Conservation (phyloP, 331 rosid species). For the Rosa hybrid region DNA sequence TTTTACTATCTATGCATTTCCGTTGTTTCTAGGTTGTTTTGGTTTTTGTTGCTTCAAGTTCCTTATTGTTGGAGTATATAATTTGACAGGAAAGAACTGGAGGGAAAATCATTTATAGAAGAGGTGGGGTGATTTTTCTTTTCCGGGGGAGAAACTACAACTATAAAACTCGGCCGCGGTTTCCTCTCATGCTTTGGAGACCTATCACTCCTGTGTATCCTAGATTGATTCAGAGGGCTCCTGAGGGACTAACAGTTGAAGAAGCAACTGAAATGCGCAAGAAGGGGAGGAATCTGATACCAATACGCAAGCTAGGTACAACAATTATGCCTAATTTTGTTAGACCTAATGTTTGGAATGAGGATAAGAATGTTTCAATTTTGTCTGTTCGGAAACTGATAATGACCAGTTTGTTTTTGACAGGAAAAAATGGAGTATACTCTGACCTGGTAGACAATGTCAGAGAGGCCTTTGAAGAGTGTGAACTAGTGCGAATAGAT, state of each 20-base stretch:
- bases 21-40: constrained; percentile 9
- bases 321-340: constrained; percentile 1
- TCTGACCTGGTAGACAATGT: constrained; percentile 56
- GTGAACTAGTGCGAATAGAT: constrained; percentile 79
- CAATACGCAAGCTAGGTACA: constrained; percentile 84
- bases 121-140: constrained; percentile 74
- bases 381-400: not conserved
- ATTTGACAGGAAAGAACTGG: constrained; percentile 81
- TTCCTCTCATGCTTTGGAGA: constrained; percentile 98
- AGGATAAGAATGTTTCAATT: not conserved
- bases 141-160: constrained; percentile 96
- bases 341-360: not conserved
- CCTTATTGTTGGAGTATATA: constrained; percentile 20
- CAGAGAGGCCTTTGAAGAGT: constrained; percentile 90
- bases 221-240: constrained; percentile 57
- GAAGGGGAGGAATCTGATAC: constrained; percentile 68
- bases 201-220: constrained; percentile 91
- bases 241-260: constrained; percentile 73
- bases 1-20: constrained; percentile 2
- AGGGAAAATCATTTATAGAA: constrained; percentile 65
- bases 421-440: constrained; percentile 97
- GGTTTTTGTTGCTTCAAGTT: constrained; percentile 12
- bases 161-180: constrained; percentile 67
- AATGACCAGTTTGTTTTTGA: not conserved
- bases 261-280: constrained; percentile 75